Evolutionary conservation across 768 basidiomycete genomes (phyloP), one percentile per base, ranked within the genome.

Genomic region (Lentinula detonsa): DNA sequence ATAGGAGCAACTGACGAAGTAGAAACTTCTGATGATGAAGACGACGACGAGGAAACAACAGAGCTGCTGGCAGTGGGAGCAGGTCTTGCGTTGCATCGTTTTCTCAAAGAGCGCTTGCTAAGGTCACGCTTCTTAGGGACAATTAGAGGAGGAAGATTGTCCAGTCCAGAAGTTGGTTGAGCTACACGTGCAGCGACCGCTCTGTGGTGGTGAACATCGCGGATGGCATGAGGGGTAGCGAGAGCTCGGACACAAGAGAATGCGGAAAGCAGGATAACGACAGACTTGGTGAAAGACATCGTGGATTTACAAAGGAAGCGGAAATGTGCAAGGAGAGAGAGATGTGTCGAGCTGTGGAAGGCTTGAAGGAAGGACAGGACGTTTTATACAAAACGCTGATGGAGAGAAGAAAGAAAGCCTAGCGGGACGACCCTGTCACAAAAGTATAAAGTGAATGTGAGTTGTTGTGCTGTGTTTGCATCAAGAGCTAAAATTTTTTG

Each of bases 161-260:
- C 50, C 56, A 65, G 65, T 50, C 69, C 56, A 23, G 72, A 69
- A 9, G 64, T 71, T 18, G 76, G 72, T 13, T 69, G 66, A 34
- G 74, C 67, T n/a, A 75, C 73, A 60, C 79, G 79, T 34, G 77
- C 79, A 45, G 80, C 78, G 59, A 84, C 39, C 50, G 73, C 75
- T 57, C 72, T 75, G 63, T 75, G 80, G 68, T 80, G 79, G 63
- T 73, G 67, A 45, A 65, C 58, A 58, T 71, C 65, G 59, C 74
- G 74, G 57, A 74, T 68, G 60, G 66, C 63, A 67, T 81, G 81
- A 39, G 79, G 75, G 31, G 73, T 75, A 18, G 76, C 72, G 64
- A 78, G 73, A 40, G 74, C 77, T 55, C 67, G 64, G 63, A 70
- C 57, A 40, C 35, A 69, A 52, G 72, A 49, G 37, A 62, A 70